A percentile compares a stretch with the other conserved stretches of the same genome.
These are phyloP conservation scores for Lepidium aucheri DNA, from an alignment of 345 rosid species.

Conservation along the genomic window DNA sequence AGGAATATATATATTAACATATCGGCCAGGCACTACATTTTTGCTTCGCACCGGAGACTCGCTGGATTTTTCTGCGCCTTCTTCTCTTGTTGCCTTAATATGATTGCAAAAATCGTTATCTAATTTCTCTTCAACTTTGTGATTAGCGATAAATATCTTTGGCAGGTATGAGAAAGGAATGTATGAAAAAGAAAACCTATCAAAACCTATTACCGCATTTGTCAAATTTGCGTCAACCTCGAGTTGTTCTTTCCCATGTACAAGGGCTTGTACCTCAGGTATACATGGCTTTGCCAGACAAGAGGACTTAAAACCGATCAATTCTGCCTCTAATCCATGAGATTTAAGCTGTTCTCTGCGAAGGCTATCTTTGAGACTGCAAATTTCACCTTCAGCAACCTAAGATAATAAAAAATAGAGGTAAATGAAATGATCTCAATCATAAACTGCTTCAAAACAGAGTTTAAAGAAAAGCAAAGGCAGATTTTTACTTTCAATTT, in stretches of 20 bases:
- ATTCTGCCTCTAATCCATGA: slow-evolving; percentile 46
- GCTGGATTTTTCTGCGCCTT: not conserved
- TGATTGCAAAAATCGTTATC: slow-evolving; percentile 13
- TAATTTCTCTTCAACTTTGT: not conserved
- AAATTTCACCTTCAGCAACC: slow-evolving; percentile 60
- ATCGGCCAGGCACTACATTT: not conserved
- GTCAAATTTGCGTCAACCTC: slow-evolving; percentile 17
- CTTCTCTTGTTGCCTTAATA: not conserved
- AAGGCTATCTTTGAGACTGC: slow-evolving; percentile 42
- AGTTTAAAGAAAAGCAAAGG: not conserved
- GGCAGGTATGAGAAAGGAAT: not conserved
- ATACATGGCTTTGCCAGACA: slow-evolving; percentile 21
- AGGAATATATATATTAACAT: not conserved
- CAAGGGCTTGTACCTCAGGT: slow-evolving; percentile 16
- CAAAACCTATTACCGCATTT: slow-evolving; percentile 28
- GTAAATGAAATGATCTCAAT: not conserved
- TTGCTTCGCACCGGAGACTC: slow-evolving; percentile 7
- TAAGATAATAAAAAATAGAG: slow-evolving; percentile 15
- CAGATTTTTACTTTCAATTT: slow-evolving; percentile 52
- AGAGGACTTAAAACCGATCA: slow-evolving; percentile 40
- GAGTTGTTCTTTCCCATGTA: slow-evolving; percentile 9
- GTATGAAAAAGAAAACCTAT: not conserved
- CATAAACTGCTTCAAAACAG: not conserved
- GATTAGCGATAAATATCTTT: not conserved
- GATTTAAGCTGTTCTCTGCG: slow-evolving; percentile 41